Base-by-base conservation (phyloP, 73 alveolate genomes). In the Tetrahymena thermophila region DNA sequence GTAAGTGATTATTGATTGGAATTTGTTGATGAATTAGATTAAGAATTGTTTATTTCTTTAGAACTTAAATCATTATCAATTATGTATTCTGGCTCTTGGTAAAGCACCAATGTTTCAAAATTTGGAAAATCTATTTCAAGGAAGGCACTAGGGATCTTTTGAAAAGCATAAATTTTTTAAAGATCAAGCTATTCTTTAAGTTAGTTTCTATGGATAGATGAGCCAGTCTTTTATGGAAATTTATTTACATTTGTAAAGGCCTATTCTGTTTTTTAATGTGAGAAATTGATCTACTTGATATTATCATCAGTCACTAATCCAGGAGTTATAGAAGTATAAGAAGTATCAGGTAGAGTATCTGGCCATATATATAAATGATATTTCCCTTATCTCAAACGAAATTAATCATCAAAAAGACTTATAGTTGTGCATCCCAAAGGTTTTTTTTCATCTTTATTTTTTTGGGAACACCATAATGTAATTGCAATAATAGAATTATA, bases 291-390 rank as follows among this genome's bases (percentile, higher is more conserved):
- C 25, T 95, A 34, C 43, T 95, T n/a, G 84, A 95, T 44, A 55
- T 95, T 95, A 19, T 93, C 85, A 89, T 95, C 97, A 35, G 28
- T 85, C 19, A 95, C 95, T 34, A 95, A 57, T 7, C 97, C 97
- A 43, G 97, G 95, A 17, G 95, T 95, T 35, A 85, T 95, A 4
- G 97, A 95, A 34, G n/a, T 25, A 89, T 50, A 43, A 34, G 94
- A 56, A 21, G 43, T 35, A 50, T 89, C 95, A 43, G 95, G 95
- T 28, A 43, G 55, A 35, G 89, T 85, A 93, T 95, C 84, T 11
- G 97, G 97, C 95, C 97, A 95, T 17, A 95, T 85, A n/a, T 85
- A 58, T 57, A 95, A 89, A 95, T 95, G 93, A n/a, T 85, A 71
- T 50, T 95, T 44, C 13, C 97, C 95, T 95, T 93, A 93, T 35